phyloP scores from a whole-genome alignment of 345 rosid genomes.

The Trapa bicornis region DNA sequence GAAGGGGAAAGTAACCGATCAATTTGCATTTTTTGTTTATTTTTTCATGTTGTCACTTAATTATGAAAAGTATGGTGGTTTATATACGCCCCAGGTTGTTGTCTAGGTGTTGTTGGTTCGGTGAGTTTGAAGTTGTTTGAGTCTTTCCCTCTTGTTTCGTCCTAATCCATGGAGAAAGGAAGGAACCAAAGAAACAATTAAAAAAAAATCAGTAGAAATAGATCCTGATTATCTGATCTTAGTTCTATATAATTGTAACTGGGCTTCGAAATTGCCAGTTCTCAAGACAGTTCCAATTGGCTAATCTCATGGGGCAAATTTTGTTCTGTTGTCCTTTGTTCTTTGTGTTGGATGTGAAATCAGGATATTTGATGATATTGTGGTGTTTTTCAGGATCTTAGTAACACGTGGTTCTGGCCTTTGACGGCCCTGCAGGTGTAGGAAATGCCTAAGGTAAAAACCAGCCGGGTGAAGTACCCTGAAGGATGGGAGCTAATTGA shows the following conservation, averaged over 20 bases:
- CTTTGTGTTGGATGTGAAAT: neutral
- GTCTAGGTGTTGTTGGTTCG: neutral
- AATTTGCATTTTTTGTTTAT: too few relatives aligned
- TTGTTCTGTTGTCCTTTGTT: neutral
- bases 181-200: too few relatives aligned
- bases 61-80: neutral
- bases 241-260: too few relatives aligned
- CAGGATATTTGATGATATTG: neutral
- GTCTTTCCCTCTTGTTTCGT: neutral
- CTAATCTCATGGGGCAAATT: neutral
- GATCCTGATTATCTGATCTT: too few relatives aligned
- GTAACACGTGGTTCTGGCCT: neutral
- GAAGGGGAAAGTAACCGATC: neutral
- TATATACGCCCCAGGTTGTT: neutral
- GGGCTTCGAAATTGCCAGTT: too few relatives aligned
- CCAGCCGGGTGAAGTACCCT: slow-evolving; percentile 51
- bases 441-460: slow-evolving; percentile 65
- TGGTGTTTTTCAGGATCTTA: neutral
- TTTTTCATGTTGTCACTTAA: neutral
- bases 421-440: slow-evolving; percentile 10
- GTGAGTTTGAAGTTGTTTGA: neutral
- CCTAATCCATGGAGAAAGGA: neutral
- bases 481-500: slow-evolving; percentile 81
- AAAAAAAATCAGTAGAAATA: too few relatives aligned
- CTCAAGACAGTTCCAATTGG: too few relatives aligned